phyloP scores from a whole-genome alignment of 495 filamentous ascomycete species.

The Podospora anserina region DNA sequence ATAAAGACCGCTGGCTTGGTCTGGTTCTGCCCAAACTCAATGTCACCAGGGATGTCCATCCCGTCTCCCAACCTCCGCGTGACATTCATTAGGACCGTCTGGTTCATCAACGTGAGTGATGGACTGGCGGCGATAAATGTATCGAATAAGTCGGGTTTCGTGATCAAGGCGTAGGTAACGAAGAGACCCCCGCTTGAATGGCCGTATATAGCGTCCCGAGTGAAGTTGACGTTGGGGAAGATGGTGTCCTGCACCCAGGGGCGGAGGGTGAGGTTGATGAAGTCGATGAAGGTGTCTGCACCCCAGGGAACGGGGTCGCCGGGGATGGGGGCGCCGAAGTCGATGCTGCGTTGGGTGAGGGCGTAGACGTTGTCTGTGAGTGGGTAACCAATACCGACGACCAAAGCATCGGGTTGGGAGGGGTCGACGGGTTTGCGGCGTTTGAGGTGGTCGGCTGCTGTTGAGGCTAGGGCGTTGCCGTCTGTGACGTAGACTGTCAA shows the following conservation, averaged over 20 bases:
- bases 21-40: background rate
- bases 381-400: conserved; percentile 25
- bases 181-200: conserved; percentile 21
- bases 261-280: conserved; percentile 15
- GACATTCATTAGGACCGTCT: conserved; percentile 14
- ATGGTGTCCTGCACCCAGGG: conserved; percentile 20
- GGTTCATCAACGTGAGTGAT: conserved; percentile 14
- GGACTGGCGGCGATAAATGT: conserved; percentile 21
- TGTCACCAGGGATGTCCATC: background rate
- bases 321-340: conserved; percentile 16
- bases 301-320: conserved; percentile 12
- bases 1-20: conserved; percentile 19
- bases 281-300: conserved; percentile 18
- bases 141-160: conserved; percentile 14
- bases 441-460: conserved; percentile 21
- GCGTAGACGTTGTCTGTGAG: conserved; percentile 21
- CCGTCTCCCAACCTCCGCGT: conserved; percentile 20
- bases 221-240: conserved; percentile 18
- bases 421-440: conserved; percentile 20
- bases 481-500: conserved; percentile 19
- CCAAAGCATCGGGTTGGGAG: conserved; percentile 19
- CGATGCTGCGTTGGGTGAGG: conserved; percentile 14
- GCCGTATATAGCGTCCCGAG: conserved; percentile 20
- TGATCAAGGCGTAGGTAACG: conserved; percentile 15
- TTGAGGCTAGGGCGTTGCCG: conserved; percentile 24